Evolutionary conservation across 371 early-diverging fungal species (phyloP).

Genomic region (Mortierella polycephala): DNA sequence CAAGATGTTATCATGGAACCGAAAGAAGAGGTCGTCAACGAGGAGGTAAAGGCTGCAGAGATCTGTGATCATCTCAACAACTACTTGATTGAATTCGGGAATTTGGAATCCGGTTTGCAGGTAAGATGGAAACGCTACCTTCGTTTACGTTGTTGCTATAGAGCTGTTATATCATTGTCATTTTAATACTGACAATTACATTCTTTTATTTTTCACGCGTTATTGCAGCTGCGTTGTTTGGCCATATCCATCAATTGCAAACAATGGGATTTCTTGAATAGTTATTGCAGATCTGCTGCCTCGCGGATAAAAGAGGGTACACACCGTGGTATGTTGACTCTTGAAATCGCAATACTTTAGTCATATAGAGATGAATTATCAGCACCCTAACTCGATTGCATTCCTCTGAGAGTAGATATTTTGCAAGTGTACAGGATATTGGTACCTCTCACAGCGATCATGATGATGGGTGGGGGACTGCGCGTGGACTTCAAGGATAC

Average conservation of each 20-base stretch:
- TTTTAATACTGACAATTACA: too few species aligned
- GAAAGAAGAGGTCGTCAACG: conserved; percentile 13
- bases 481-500: conserved; percentile 41
- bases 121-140: conserved; percentile 3
- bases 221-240: conserved; percentile 25
- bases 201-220: neutral
- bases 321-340: conserved; percentile 24
- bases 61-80: conserved; percentile 13
- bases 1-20: neutral
- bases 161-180: too few species aligned
- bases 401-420: conserved; percentile 17
- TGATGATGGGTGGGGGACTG: conserved; percentile 16
- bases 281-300: conserved; percentile 30
- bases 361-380: neutral
- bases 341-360: neutral
- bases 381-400: too few species aligned
- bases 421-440: conserved; percentile 44
- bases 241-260: conserved; percentile 39
- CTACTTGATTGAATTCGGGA: conserved; percentile 18
- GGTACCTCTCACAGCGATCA: conserved; percentile 36
- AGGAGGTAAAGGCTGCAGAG: conserved; percentile 15
- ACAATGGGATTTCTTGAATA: conserved; percentile 37
- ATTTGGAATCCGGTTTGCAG: conserved; percentile 33
- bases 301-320: conserved; percentile 18
- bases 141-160: neutral